Percentiles rank a stretch among this genome's conserved stretches.
Conservation (phyloP, 352 stramenopile species). For the Nannochloropsis limnetica region DNA sequence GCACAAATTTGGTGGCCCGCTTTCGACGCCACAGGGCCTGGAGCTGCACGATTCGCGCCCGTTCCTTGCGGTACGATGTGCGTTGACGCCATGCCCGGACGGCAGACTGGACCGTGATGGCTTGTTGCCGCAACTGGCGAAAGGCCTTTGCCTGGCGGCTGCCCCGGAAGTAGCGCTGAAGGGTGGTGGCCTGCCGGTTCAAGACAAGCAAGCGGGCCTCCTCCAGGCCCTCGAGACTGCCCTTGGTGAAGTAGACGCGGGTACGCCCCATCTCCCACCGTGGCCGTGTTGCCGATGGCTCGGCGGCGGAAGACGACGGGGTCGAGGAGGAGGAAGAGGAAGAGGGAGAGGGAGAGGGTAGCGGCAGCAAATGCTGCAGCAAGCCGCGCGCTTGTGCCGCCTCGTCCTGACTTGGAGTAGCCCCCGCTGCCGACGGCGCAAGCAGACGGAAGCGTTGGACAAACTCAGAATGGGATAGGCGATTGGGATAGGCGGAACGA, state of each 20-base stretch:
- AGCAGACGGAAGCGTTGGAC: conserved; percentile 28
- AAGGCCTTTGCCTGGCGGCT: neutral
- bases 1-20: neutral
- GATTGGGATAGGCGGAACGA: conserved; percentile 72
- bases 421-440: neutral
- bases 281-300: neutral
- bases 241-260: conserved; percentile 46
- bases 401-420: neutral
- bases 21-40: conserved; percentile 15
- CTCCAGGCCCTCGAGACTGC: conserved; percentile 40
- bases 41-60: neutral
- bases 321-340: neutral
- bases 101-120: neutral
- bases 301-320: neutral
- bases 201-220: conserved; percentile 4
- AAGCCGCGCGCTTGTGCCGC: neutral
- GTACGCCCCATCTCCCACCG: conserved; percentile 47
- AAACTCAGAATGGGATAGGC: conserved; percentile 46
- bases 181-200: neutral
- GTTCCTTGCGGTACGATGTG: neutral
- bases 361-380: neutral
- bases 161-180: conserved; percentile 28
- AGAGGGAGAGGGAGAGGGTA: neutral
- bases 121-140: neutral
- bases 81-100: neutral